Evolutionary conservation across 2,329 filamentous ascomycete genomes (phyloP).

Genomic region (Endothia cerciana): DNA sequence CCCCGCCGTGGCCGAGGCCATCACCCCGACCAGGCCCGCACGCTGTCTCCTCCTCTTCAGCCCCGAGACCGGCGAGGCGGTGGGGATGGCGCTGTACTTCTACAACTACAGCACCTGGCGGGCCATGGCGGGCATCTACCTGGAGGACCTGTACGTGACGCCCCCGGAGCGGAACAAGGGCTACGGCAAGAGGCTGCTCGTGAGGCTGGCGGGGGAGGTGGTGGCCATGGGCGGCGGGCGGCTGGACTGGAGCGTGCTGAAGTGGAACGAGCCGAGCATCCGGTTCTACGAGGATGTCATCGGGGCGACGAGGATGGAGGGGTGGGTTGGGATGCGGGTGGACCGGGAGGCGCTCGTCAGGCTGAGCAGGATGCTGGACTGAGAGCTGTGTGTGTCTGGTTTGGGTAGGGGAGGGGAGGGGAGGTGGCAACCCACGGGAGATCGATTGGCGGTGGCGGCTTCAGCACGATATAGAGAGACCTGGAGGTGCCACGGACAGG

Average conservation of each 20-base stretch:
- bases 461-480: not conserved
- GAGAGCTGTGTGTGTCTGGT: constrained; percentile 16
- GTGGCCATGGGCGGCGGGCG: constrained; percentile 71
- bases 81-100: constrained; percentile 88
- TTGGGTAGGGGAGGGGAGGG: too few species aligned
- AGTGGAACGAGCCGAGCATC: constrained; percentile 92
- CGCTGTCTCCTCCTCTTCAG: constrained; percentile 73
- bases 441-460: too few species aligned
- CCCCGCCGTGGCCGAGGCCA: constrained; percentile 57
- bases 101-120: constrained; percentile 97
- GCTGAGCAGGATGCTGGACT: constrained; percentile 55
- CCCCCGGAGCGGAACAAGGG: constrained; percentile 72
- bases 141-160: constrained; percentile 90
- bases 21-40: constrained; percentile 63
- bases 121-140: constrained; percentile 83
- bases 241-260: constrained; percentile 88
- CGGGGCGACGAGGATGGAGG: constrained; percentile 68
- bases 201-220: constrained; percentile 78
- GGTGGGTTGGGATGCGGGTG: constrained; percentile 78
- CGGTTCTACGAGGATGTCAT: constrained; percentile 74
- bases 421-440: not conserved
- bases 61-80: constrained; percentile 50
- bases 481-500: not conserved
- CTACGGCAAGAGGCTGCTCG: constrained; percentile 77
- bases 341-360: constrained; percentile 67